A percentile compares a stretch with the other conserved stretches of the same genome.
These are phyloP conservation scores for Dactylellina cionopaga DNA, from an alignment of 2,329 filamentous ascomycete species.

Conservation along the genomic window DNA sequence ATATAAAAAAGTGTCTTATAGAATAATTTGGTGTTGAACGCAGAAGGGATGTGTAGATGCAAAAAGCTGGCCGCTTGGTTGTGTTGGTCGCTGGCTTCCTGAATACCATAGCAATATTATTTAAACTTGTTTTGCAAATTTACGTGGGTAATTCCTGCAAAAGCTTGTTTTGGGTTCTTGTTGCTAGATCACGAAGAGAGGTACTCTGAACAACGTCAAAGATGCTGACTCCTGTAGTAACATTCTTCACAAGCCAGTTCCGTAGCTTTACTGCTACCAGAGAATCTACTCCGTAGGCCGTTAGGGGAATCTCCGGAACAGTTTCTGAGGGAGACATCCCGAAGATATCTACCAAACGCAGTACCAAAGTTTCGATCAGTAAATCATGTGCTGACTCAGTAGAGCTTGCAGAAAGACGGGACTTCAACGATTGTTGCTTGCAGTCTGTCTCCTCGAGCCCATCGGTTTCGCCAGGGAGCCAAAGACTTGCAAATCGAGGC, in stretches of 20 bases:
- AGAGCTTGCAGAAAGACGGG: background rate
- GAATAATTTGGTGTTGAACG: too few relatives aligned
- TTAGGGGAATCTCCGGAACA: background rate
- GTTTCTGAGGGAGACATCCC: conserved; percentile 2
- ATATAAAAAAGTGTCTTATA: too few relatives aligned
- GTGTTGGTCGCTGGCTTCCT: too few relatives aligned
- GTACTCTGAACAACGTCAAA: background rate
- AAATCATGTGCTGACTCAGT: background rate
- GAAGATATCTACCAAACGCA: background rate
- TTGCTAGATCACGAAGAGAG: background rate
- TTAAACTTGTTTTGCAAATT: too few relatives aligned
- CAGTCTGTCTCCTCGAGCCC: background rate
- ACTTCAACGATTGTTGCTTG: background rate
- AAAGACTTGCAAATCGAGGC: conserved; percentile 8
- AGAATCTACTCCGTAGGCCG: conserved; percentile 5
- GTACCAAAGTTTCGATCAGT: background rate
- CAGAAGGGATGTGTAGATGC: too few relatives aligned
- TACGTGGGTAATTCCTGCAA: too few relatives aligned
- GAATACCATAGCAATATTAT: too few relatives aligned
- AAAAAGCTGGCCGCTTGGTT: too few relatives aligned
- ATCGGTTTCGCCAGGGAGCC: background rate
- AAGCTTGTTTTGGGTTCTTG: background rate
- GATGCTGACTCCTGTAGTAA: background rate
- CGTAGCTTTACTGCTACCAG: background rate
- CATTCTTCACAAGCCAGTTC: conserved; percentile 3